Base-by-base conservation (phyloP, 2,329 filamentous ascomycete species). In the Tricladium varicosporioides region DNA sequence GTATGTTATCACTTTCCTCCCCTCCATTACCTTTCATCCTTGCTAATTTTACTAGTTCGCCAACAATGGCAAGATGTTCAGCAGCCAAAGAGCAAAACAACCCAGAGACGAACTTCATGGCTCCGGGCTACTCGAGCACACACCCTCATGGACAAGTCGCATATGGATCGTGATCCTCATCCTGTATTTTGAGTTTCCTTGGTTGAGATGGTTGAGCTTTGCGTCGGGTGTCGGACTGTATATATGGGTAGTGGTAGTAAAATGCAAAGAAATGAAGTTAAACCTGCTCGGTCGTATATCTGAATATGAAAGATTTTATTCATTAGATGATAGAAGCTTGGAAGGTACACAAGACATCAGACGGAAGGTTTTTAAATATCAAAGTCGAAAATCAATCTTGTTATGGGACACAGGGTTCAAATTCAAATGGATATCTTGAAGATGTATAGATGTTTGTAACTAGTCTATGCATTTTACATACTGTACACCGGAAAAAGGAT, bases 51-150 rank as follows among this genome's bases (percentile, higher is more conserved):
- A 27, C 22, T 7, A 96, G 92, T 79, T 97, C 92, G 61, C 92
- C 94, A 51, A 99, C 94, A 57, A 99, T 99, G 94, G 94, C 94
- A 59, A 89, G 94, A 72, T 97, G 92, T 81, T 96, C 92, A 50
- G 93, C 91, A 53, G 89, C 92, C 65, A 97, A 97, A 83, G 89
- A 88, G 57, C 86, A 85, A 9, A 86, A 87, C 60, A 89, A 92
- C 76, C 83, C 88, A 56, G 80, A 89, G 73, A 92, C 85, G 54
- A 91, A 92, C 76, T 84, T 91, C 65, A 88, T 92, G 86, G 88
- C 88, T 53, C 80, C 87, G 18, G 89, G 88, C 57, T 76, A 78
- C 64, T 76, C 65, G 2, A 60, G 51, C 18, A 63, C 67, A 36
- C 53, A 66, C 52, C 68, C 69, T 44, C 65, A 63, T 53, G 68